Percentiles rank a stretch among this genome's conserved stretches.
Conservation (phyloP, 2,329 filamentous ascomycete genomes). For the Aspergillus tanneri region DNA sequence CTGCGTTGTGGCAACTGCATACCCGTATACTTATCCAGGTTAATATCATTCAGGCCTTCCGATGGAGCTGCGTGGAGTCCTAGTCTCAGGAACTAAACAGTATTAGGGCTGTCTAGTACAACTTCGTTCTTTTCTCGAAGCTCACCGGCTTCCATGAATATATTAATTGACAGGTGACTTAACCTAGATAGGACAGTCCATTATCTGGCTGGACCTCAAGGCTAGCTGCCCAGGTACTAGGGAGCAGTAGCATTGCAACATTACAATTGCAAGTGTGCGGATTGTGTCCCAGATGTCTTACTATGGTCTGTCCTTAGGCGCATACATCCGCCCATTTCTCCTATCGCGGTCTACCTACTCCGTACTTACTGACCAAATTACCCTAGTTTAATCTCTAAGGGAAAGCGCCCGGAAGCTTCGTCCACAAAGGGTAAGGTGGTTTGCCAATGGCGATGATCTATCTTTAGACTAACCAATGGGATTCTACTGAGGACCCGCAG, state of each 20-base stretch:
- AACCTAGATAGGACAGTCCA: constrained; percentile 5
- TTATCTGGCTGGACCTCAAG: background rate
- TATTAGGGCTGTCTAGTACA: too few species aligned
- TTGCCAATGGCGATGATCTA: constrained; percentile 14
- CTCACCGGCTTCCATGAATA: constrained; percentile 13
- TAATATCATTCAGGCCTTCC: too few species aligned
- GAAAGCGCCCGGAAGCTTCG: background rate
- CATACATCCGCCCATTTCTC: background rate
- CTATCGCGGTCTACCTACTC: background rate
- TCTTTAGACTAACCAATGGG: constrained; percentile 25
- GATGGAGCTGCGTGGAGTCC: too few species aligned
- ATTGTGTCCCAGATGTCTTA: background rate
- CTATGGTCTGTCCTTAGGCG: background rate
- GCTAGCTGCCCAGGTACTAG: too few species aligned
- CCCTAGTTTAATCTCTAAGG: background rate
- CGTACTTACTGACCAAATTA: background rate
- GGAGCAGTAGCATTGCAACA: too few species aligned
- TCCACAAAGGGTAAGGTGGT: constrained; percentile 15
- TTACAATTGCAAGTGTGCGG: too few species aligned
- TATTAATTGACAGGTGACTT: constrained; percentile 5
- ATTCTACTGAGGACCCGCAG: background rate
- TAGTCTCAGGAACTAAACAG: too few species aligned
- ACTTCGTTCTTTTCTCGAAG: constrained; percentile 14
- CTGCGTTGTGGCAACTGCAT: background rate
- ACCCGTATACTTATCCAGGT: background rate